phyloP scores from a whole-genome alignment of 306 rosid genomes.

The Trichosanthes truncata region DNA sequence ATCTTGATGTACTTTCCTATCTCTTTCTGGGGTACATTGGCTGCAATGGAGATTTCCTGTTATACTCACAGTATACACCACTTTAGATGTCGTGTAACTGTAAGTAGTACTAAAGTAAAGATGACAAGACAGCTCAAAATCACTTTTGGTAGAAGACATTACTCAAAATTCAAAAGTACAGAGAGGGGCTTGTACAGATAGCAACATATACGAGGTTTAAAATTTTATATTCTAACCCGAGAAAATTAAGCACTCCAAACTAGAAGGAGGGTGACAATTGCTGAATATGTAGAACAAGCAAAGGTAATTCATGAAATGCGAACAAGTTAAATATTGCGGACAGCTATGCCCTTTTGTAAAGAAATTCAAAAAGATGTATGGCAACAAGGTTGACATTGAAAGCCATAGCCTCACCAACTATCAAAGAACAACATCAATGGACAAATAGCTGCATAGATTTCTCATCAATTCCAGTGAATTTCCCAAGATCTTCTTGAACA shows the following conservation, averaged over 20 bases:
- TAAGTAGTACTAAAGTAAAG: background rate
- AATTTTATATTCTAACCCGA: background rate
- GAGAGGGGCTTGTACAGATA: background rate
- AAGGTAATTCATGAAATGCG: background rate
- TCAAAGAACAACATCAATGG: background rate
- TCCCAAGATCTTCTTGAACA: background rate
- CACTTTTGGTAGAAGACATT: background rate
- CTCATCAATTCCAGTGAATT: background rate
- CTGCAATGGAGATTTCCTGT: constrained; percentile 96
- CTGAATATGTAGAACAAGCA: background rate
- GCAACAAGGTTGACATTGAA: background rate
- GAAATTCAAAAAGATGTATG: background rate
- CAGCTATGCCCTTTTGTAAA: background rate
- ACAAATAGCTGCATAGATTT: background rate
- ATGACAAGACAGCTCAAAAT: background rate
- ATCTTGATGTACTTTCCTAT: constrained; percentile 97
- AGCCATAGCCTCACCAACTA: background rate
- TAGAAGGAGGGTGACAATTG: background rate
- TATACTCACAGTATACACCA: constrained; percentile 16
- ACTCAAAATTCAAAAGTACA: background rate
- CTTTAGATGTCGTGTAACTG: constrained; percentile 13
- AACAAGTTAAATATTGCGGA: background rate
- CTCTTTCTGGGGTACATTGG: constrained; percentile 87
- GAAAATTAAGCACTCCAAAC: background rate
- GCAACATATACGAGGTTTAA: background rate